These are phyloP conservation scores for Cercospora berteroae DNA, from an alignment of 2,329 filamentous ascomycete species.

Conservation along the genomic window DNA sequence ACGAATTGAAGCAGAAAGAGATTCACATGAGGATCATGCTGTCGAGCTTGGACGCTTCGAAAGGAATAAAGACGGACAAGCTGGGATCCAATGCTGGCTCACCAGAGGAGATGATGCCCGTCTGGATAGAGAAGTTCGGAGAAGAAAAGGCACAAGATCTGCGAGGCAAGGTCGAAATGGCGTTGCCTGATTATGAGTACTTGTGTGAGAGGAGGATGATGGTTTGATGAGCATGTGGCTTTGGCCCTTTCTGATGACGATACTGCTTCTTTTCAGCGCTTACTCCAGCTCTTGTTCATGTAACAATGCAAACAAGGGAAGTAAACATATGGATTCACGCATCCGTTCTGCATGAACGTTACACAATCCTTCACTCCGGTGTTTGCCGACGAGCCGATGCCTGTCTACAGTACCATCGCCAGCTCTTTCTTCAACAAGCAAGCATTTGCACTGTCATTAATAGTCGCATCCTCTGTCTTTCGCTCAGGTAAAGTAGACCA, in stretches of 20 bases:
- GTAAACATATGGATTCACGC: neutral
- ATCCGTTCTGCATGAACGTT: too few relatives aligned
- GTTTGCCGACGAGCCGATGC: neutral
- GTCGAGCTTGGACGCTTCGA: constrained; percentile 2
- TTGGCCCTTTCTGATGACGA: neutral
- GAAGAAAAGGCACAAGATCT: neutral
- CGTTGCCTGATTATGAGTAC: constrained; percentile 9
- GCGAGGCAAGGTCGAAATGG: neutral
- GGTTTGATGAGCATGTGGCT: neutral
- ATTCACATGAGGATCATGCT: constrained; percentile 5
- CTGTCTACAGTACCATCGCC: neutral
- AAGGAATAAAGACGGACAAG: neutral
- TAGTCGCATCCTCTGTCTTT: too few relatives aligned
- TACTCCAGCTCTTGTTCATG: too few relatives aligned
- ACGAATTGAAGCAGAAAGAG: neutral
- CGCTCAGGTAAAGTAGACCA: too few relatives aligned
- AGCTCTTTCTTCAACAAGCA: neutral
- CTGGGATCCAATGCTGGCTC: neutral
- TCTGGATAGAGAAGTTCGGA: constrained; percentile 9
- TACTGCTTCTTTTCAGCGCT: too few relatives aligned
- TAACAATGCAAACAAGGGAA: neutral
- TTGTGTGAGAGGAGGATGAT: constrained; percentile 10
- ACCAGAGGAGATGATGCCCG: constrained; percentile 5
- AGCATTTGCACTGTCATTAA: too few relatives aligned
- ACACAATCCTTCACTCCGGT: neutral